Evolutionary conservation across 805 yeast species (phyloP).

Genomic region (Hyphopichia homilentoma): DNA sequence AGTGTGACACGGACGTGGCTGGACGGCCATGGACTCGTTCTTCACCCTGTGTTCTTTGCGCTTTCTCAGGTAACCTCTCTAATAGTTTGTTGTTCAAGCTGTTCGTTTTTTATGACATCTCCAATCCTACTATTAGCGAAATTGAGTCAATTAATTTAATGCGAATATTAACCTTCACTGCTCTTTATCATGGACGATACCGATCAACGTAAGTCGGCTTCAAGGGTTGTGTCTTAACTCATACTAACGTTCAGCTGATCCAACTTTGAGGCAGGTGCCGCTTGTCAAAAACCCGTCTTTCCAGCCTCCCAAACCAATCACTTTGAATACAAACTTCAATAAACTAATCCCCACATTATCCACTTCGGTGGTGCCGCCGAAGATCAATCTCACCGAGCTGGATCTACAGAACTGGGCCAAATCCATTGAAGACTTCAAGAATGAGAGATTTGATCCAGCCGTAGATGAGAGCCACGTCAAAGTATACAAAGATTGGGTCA

Average conservation of each 20-base stretch:
- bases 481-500: constrained; percentile 26
- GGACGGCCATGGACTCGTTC: no score
- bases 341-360: constrained; percentile 33
- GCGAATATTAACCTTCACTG: no score
- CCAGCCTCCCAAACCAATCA: constrained; percentile 53
- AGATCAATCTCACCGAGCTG: constrained; percentile 20
- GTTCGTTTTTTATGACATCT: no score
- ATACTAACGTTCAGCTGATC: constrained; percentile 35
- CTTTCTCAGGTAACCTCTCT: no score
- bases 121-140: no score
- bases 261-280: constrained; percentile 50
- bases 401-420: constrained; percentile 26
- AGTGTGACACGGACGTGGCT: no score
- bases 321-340: constrained; percentile 47
- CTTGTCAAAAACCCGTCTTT: constrained; percentile 49
- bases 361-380: constrained; percentile 35
- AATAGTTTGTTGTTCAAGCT: no score
- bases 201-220: constrained; percentile 17
- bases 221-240: neutral
- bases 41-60: no score
- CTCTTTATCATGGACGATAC: constrained; percentile 23
- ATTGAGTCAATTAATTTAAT: no score
- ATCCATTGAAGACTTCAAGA: constrained; percentile 15
- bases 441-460: constrained; percentile 4
- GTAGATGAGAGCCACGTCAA: constrained; percentile 10